phyloP scores from a whole-genome alignment of 1,284 basidiomycete genomes.

The Stygiomarasmius scandens region DNA sequence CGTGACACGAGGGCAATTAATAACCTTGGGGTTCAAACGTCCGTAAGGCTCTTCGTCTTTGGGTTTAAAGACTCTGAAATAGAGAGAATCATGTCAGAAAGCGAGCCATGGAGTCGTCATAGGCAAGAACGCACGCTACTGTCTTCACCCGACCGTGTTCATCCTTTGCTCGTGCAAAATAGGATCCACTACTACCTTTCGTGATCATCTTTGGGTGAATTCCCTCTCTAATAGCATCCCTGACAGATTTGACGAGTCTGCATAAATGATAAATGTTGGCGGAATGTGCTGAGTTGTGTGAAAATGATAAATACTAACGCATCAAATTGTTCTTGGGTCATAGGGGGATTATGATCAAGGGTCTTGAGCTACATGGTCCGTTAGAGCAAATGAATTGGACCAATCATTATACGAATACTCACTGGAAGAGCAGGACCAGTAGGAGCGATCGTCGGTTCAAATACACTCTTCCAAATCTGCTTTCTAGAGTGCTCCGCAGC shows the following conservation, averaged over 20 bases:
- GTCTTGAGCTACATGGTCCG: conserved; percentile 59
- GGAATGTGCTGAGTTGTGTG: neutral
- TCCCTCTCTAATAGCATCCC: conserved; percentile 70
- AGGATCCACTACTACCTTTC: conserved; percentile 86
- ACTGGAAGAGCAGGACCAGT: conserved; percentile 39
- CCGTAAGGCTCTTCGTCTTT: conserved; percentile 91
- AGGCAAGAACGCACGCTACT: conserved; percentile 63
- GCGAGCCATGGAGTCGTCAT: neutral
- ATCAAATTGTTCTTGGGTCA: conserved; percentile 73
- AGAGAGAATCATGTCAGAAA: conserved; percentile 11
- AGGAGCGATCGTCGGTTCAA: conserved; percentile 58
- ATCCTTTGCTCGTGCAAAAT: conserved; percentile 79
- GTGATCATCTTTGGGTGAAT: conserved; percentile 88
- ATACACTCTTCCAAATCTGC: conserved; percentile 79
- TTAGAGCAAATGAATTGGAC: conserved; percentile 4
- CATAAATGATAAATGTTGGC: neutral
- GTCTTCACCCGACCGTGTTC: conserved; percentile 69
- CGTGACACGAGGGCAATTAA: neutral
- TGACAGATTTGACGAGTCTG: conserved; percentile 69
- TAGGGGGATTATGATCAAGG: conserved; percentile 73
- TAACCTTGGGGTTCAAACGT: conserved; percentile 78
- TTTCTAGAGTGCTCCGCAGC: conserved; percentile 60
- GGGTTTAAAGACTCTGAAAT: conserved; percentile 80
- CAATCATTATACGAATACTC: conserved; percentile 23
- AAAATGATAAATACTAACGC: conserved; percentile 46